Percentiles rank a stretch among this genome's conserved stretches.
These are phyloP conservation scores for Pluteus cervinus DNA, from an alignment of 768 basidiomycete species.

Conservation along the genomic window DNA sequence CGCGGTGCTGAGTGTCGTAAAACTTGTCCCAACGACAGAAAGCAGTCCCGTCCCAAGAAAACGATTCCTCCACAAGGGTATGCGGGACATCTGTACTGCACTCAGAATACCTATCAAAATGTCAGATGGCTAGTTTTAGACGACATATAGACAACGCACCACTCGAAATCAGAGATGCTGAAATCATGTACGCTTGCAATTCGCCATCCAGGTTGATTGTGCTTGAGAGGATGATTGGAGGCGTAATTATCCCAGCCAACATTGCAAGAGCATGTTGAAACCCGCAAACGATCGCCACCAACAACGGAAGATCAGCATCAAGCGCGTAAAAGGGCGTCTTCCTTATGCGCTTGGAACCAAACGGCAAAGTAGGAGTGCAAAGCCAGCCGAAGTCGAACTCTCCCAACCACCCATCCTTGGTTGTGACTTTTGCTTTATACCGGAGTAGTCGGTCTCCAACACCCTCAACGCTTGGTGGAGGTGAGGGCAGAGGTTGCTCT, in stretches of 20 bases:
- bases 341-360: conserved; percentile 27
- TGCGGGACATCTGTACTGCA: conserved; percentile 71
- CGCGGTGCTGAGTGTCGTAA: conserved; percentile 72
- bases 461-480: conserved; percentile 7
- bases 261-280: conserved; percentile 76
- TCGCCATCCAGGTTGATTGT: conserved; percentile 50
- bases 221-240: conserved; percentile 75
- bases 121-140: not conserved
- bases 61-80: conserved; percentile 55
- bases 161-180: conserved; percentile 74
- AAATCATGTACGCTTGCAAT: conserved; percentile 73
- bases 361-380: conserved; percentile 66
- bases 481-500: not conserved
- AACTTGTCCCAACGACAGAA: conserved; percentile 77
- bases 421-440: conserved; percentile 29
- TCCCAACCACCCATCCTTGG: conserved; percentile 71
- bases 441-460: conserved; percentile 10
- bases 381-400: conserved; percentile 77
- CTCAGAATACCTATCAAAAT: conserved; percentile 57
- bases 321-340: conserved; percentile 73
- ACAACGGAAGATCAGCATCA: conserved; percentile 64
- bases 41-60: conserved; percentile 77
- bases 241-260: conserved; percentile 79
- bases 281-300: conserved; percentile 69
- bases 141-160: conserved; percentile 33